phyloP scores from a whole-genome alignment of 1,284 basidiomycete species.

The Boletus semigastroideus region DNA sequence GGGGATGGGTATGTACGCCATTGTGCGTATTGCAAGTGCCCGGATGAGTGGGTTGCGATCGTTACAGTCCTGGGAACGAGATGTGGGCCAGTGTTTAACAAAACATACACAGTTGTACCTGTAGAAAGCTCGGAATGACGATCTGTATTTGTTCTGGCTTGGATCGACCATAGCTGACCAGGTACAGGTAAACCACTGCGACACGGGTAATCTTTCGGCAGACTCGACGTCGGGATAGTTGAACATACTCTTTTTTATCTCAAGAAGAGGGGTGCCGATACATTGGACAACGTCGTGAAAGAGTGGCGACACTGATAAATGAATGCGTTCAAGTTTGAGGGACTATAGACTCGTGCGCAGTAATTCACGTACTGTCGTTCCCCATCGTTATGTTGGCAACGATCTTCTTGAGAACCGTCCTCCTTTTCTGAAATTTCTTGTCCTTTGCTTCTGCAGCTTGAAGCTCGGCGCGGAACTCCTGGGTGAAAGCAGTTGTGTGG shows the following conservation, averaged over 20 bases:
- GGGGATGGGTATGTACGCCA: conserved; percentile 93
- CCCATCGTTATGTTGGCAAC: conserved; percentile 97
- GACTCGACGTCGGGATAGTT: not conserved
- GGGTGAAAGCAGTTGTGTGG: conserved; percentile 17
- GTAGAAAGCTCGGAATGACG: conserved; percentile 88
- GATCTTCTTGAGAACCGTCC: conserved; percentile 92
- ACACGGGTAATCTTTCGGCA: conserved; percentile 6
- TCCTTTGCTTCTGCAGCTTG: conserved; percentile 89
- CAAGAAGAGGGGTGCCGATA: conserved; percentile 84
- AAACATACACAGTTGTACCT: conserved; percentile 46
- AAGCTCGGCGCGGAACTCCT: conserved; percentile 87
- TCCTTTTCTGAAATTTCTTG: conserved; percentile 90
- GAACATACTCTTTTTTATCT: conserved; percentile 96
- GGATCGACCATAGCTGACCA: conserved; percentile 88
- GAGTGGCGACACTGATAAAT: conserved; percentile 80
- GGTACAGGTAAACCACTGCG: conserved; percentile 89
- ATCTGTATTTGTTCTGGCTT: conserved; percentile 88
- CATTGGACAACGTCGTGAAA: conserved; percentile 90
- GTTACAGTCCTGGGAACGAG: conserved; percentile 71
- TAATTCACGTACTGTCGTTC: conserved; percentile 76
- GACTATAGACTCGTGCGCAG: conserved; percentile 9
- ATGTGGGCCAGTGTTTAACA: not conserved
- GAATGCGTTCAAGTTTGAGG: conserved; percentile 14
- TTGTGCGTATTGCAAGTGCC: conserved; percentile 90
- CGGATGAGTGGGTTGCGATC: conserved; percentile 92